These are phyloP conservation scores for Angomonas ambiguus DNA, from an alignment of 208 protist species.

Conservation along the genomic window DNA sequence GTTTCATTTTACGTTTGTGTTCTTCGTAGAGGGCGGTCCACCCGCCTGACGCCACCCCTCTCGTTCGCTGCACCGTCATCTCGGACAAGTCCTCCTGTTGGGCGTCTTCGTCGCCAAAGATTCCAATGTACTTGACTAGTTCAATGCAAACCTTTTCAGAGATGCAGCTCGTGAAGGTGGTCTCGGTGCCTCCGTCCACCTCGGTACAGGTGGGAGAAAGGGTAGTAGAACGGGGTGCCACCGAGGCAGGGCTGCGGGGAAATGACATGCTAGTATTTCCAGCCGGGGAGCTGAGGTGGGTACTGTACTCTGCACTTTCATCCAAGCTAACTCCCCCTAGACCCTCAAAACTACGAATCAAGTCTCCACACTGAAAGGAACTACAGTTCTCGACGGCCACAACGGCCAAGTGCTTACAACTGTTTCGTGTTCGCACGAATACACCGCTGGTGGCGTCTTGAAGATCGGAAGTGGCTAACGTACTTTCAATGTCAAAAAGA, in stretches of 20 bases:
- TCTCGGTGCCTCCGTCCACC: conserved; percentile 63
- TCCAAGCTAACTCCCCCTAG: not conserved
- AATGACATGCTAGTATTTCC: conserved; percentile 4
- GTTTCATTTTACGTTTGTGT: conserved; percentile 48
- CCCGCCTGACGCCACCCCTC: conserved; percentile 45
- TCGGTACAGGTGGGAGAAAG: conserved; percentile 53
- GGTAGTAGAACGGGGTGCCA: conserved; percentile 16
- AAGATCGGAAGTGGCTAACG: conserved; percentile 47
- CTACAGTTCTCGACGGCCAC: conserved; percentile 57
- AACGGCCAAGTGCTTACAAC: conserved; percentile 75
- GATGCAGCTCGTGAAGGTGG: conserved; percentile 76
- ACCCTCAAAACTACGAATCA: conserved; percentile 10
- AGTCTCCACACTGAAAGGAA: conserved; percentile 22
- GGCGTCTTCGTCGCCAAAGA: conserved; percentile 74
- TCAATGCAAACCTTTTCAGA: conserved; percentile 59
- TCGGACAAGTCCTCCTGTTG: conserved; percentile 78
- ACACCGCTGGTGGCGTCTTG: conserved; percentile 68
- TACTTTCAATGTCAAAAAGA: conserved; percentile 60
- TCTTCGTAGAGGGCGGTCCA: conserved; percentile 63
- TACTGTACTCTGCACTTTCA: not conserved
- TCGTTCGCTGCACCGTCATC: conserved; percentile 52
- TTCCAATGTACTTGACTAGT: conserved; percentile 77
- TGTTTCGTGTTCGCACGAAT: conserved; percentile 75
- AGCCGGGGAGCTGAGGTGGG: not conserved
- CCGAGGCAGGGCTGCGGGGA: conserved; percentile 10